Evolutionary conservation across 2,329 filamentous ascomycete species (phyloP).

Genomic region (Fusarium mangiferae): DNA sequence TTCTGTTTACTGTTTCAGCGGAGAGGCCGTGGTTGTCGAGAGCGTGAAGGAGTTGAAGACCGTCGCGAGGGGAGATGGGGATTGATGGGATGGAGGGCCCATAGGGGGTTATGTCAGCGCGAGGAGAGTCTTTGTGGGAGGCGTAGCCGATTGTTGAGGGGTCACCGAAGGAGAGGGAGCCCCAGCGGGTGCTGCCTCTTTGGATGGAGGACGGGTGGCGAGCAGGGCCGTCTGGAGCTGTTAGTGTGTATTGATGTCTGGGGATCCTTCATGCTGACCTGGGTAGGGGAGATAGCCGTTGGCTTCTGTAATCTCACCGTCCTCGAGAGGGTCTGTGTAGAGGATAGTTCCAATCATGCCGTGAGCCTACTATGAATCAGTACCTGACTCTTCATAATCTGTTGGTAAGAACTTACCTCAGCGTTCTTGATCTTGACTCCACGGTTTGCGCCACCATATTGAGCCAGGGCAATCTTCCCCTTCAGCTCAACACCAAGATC

Average conservation of each 20-base stretch:
- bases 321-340: constrained; percentile 19
- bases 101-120: constrained; percentile 21
- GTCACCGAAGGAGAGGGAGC: constrained; percentile 31
- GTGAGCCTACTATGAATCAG: neutral
- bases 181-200: constrained; percentile 32
- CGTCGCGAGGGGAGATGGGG: constrained; percentile 25
- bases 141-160: constrained; percentile 37
- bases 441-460: constrained; percentile 24
- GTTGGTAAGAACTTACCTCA: neutral
- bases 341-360: constrained; percentile 28
- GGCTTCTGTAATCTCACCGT: constrained; percentile 28
- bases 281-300: constrained; percentile 25
- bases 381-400: rapidly evolving
- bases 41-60: constrained; percentile 14
- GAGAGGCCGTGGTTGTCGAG: constrained; percentile 17
- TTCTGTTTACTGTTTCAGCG: constrained; percentile 7
- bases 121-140: constrained; percentile 27
- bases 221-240: constrained; percentile 17
- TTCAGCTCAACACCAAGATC: constrained; percentile 19
- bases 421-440: constrained; percentile 35
- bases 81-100: constrained; percentile 29
- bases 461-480: constrained; percentile 20
- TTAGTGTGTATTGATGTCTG: neutral
- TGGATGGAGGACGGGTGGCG: constrained; percentile 33
- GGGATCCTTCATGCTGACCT: neutral